Evolutionary conservation across 139 green algal genomes (phyloP).

Genomic region (Picochlorum sp.): DNA sequence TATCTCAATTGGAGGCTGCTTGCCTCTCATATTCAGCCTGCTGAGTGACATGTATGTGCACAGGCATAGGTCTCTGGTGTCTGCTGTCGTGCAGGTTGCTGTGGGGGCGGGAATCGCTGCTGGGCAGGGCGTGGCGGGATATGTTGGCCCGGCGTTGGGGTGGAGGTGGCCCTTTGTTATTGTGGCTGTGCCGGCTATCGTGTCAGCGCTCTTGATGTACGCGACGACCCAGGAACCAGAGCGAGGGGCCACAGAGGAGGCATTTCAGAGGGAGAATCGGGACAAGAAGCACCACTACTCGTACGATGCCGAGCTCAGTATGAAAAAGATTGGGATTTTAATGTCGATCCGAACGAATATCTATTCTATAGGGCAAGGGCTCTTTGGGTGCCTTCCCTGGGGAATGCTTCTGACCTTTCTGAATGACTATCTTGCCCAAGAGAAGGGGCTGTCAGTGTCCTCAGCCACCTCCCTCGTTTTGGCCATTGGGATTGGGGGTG

Average conservation of each 20-base stretch:
- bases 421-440: constrained; percentile 67
- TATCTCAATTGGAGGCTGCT: constrained; percentile 62
- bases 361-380: constrained; percentile 52
- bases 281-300: constrained; percentile 17
- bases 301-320: constrained; percentile 54
- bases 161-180: constrained; percentile 82
- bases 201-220: constrained; percentile 49
- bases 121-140: constrained; percentile 59
- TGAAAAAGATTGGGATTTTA: constrained; percentile 43
- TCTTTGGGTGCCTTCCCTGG: constrained; percentile 69
- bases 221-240: constrained; percentile 48
- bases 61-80: constrained; percentile 27
- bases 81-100: constrained; percentile 53
- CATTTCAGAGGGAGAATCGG: constrained; percentile 25
- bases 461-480: constrained; percentile 44
- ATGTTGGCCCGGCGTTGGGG: constrained; percentile 47
- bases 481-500: constrained; percentile 59
- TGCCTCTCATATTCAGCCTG: constrained; percentile 74
- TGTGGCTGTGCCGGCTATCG: constrained; percentile 50
- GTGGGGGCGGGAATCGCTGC: constrained; percentile 51
- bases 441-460: constrained; percentile 36
- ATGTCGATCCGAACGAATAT: constrained; percentile 55
- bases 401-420: constrained; percentile 70
- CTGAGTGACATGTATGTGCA: constrained; percentile 63
- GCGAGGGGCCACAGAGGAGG: constrained; percentile 40